Base-by-base conservation (phyloP, 2,329 filamentous ascomycete genomes). In the Hypoxylon sp. region DNA sequence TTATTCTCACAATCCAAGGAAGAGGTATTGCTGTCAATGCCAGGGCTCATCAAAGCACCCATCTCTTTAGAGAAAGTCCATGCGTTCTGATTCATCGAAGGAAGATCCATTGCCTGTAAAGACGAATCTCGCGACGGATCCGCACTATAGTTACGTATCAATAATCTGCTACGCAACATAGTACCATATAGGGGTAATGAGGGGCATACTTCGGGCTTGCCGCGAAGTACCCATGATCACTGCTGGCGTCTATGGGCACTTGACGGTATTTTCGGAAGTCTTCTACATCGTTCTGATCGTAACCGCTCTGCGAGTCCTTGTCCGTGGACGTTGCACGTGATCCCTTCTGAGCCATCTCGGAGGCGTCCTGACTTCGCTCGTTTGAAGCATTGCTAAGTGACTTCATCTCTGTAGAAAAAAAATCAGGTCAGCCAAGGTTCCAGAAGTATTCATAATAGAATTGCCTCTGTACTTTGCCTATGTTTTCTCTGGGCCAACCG, bases 401-500 rank as follows among this genome's bases (percentile, higher is more conserved):
- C n/a, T 55, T 55, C 24, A 44, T 46, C n/a, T 55, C 53, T 55
- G 13, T n/a, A 2, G 11, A 42, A 17, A 42, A n/a, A 19, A 44
- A 10, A 8, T 22, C 19, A 44, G 3, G n/a, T 55, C n/a, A 46
- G 53, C 10, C 6, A 31, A 29, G 1, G 22, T 4, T 31, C 35
- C 9, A 19, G 9, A 6, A 24, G 3, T 31, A 17, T 17, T 5
- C 31, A 9, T 29, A 55, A 31, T 17, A 33, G 5, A 17, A 19
- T 17, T 29, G n/a, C 5, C n/a, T n/a, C 8, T 26, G 14, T 55
- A 55, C 53, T 55, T 26, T 55, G 53, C 24, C 37, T 44, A 14
- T 55, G 53, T 10, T 55, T 55, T 9, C 53, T 55, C 37, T 55
- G 53, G n/a, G 53, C 53, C 14, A 55, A 33, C 1, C 53, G 35